Evolutionary conservation across 2,329 filamentous ascomycete genomes (phyloP), one percentile per base, ranked within the genome.

Genomic region (Diaporthe aspalathi): DNA sequence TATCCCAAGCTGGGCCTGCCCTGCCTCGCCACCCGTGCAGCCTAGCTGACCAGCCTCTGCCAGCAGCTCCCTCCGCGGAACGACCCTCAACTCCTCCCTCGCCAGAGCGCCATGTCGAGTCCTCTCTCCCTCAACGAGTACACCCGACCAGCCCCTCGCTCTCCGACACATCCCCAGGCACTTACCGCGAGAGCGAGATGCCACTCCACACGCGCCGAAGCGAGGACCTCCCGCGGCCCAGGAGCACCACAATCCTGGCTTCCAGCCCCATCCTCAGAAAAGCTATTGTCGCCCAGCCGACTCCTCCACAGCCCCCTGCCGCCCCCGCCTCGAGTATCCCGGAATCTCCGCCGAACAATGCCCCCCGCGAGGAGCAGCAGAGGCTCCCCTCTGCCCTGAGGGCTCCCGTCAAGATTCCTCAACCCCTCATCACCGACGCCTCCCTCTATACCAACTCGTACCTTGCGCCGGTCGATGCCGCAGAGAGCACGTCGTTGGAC

Each of bases 401-500:
- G 35, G 38, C 72, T 54, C 54, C 71, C 56, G 71, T 75, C 56
- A 73, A 72, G 45, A 68, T 73, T 69, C 84, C 86, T 32, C 83
- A 84, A 70, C 84, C 91, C n/a, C 84, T 93, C 57, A 81, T 93
- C 60, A 87, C 89, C 73, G 91, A 93, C 78, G 82, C 89, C 53
- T 92, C 91, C 52, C 84, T 90, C 70, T 93, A 93, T 80, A 86
- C 87, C 56, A 92, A 92, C 78, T 82, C 88, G 17, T 86, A 88
- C 74, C 80, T 91, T 69, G 85, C 87, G 62, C 85, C 87, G 47
- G 89, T 92, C 73, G 86, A 85, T 66, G 89, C 92, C 73, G 86
- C 85, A 63, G 89, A 92, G 56, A 88, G 89, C 71, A 93, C 92
- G 56, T 92, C 91, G 17, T 84, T 95, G 73, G 90, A 93, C 77